Conservation (phyloP, 1,284 basidiomycete genomes). For the Cystobasidiaceae sp. region DNA sequence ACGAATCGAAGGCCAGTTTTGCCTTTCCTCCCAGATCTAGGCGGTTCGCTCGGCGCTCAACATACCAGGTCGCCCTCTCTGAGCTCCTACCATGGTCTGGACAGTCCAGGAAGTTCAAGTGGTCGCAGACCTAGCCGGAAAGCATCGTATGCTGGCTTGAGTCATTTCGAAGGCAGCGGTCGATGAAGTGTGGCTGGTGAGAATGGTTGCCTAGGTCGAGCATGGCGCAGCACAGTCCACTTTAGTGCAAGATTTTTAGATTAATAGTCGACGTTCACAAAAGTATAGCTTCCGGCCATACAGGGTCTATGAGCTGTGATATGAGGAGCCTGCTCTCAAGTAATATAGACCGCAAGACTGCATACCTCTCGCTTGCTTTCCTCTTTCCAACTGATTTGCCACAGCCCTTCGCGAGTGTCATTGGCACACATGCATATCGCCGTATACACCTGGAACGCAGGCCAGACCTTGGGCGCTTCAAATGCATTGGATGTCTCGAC, state of each 20-base stretch:
- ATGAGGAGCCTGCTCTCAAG: no score
- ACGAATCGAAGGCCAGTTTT: no score
- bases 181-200: no score
- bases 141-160: conserved; percentile 15
- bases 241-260: no score
- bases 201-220: no score
- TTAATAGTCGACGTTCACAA: no score
- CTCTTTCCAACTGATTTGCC: no score
- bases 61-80: background rate
- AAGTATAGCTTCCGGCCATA: no score
- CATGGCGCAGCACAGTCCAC: no score
- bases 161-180: conserved; percentile 19
- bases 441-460: conserved; percentile 27
- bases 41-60: no score
- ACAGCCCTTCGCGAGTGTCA: background rate
- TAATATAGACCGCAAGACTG: background rate
- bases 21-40: no score
- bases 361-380: background rate
- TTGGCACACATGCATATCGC: background rate
- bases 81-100: background rate
- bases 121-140: background rate
- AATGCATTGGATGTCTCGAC: background rate
- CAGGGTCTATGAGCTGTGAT: no score
- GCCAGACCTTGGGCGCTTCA: background rate
- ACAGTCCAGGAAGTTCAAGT: background rate